Percentiles rank a stretch among this genome's conserved stretches.
These are phyloP conservation scores for Pelargonium nanum DNA, from an alignment of 345 rosid genomes.

Conservation along the genomic window DNA sequence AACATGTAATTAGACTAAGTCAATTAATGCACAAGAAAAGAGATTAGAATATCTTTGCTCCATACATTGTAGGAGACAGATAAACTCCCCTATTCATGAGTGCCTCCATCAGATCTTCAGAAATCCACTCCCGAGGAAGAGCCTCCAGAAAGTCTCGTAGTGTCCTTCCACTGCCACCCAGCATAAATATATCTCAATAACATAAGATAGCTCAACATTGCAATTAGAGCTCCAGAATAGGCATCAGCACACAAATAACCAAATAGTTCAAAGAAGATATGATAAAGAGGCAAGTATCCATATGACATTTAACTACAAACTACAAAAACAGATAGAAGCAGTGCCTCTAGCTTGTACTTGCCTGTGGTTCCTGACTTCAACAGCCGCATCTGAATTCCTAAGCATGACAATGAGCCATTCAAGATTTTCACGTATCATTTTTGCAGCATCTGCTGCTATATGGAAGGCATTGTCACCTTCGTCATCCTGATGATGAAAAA, in stretches of 20 bases:
- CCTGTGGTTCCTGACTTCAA: constrained; percentile 91
- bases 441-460: constrained; percentile 93
- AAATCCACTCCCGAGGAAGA: constrained; percentile 96
- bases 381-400: constrained; percentile 61
- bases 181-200: constrained; percentile 12
- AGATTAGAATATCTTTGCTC: constrained; percentile 15
- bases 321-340: not conserved
- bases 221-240: constrained; percentile 5
- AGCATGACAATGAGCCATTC: constrained; percentile 92
- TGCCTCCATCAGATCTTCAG: constrained; percentile 95
- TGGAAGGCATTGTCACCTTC: constrained; percentile 97
- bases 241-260: not conserved
- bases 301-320: not conserved
- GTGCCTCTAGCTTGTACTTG: constrained; percentile 19
- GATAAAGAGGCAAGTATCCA: no score
- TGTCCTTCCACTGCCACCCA: constrained; percentile 71
- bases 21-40: constrained; percentile 2
- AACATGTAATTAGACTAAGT: not conserved
- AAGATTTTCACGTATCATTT: constrained; percentile 97
- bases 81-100: constrained; percentile 62
- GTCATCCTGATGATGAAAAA: constrained; percentile 55
- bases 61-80: constrained; percentile 85
- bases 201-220: not conserved
- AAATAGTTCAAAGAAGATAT: not conserved
- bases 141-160: constrained; percentile 83